Percentiles rank a stretch among this genome's conserved stretches.
These are phyloP conservation scores for Punica granatum DNA, from an alignment of 345 rosid genomes.

Conservation along the genomic window DNA sequence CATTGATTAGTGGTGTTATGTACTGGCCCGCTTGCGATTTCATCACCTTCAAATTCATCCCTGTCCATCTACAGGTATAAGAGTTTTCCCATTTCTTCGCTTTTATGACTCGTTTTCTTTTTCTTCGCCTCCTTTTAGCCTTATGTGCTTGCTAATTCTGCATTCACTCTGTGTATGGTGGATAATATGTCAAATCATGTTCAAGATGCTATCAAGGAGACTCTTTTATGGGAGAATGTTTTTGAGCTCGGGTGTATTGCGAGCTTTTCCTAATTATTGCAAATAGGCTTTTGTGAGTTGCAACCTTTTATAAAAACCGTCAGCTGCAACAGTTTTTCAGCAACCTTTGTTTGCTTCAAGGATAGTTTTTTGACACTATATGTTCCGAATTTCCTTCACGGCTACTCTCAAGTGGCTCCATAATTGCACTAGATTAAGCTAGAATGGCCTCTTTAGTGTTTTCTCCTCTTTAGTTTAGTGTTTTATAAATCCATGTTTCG, in stretches of 20 bases:
- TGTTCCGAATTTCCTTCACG: not conserved
- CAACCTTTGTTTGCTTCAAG: not conserved
- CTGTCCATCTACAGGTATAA: slow-evolving; percentile 80
- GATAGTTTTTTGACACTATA: not conserved
- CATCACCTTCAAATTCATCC: slow-evolving; percentile 68
- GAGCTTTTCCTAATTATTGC: not conserved
- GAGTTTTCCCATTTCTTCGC: not conserved
- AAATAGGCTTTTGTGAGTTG: not conserved
- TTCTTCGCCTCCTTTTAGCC: not conserved
- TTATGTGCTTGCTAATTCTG: too few relatives aligned
- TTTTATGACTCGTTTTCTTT: not conserved
- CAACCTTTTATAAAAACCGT: not conserved
- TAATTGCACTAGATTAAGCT: too few relatives aligned
- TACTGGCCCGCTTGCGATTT: slow-evolving; percentile 95
- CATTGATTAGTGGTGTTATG: slow-evolving; percentile 59
- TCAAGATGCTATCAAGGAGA: not conserved
- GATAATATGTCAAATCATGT: not conserved
- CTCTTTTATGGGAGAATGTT: not conserved
- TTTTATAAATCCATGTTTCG: too few relatives aligned
- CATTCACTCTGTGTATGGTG: not conserved
- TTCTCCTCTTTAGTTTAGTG: too few relatives aligned
- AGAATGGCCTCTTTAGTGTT: not conserved
- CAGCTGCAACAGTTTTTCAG: not conserved
- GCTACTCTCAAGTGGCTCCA: too few relatives aligned
- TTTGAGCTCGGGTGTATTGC: not conserved